A percentile compares a stretch with the other conserved stretches of the same genome.
Evolutionary conservation across 1,284 basidiomycete genomes (phyloP).

Genomic region (Microbotryum lychnidis-dioicae): DNA sequence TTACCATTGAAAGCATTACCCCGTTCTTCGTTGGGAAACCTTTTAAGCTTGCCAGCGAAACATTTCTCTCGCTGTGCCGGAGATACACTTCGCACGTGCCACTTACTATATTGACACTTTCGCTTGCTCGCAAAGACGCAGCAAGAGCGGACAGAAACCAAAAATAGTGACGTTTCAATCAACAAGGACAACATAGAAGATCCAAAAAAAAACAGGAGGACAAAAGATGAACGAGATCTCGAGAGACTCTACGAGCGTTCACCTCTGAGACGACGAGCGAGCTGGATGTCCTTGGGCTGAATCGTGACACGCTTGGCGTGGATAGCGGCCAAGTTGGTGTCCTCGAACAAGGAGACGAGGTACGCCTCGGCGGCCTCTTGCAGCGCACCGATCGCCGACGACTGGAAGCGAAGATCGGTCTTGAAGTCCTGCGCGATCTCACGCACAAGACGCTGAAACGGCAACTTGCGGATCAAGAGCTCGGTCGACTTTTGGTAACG

Average conservation of each 20-base stretch:
- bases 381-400: conserved; percentile 33
- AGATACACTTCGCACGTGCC: no score
- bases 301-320: conserved; percentile 54
- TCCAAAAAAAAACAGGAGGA: conserved; percentile 50
- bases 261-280: conserved; percentile 67
- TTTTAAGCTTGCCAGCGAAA: no score
- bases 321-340: conserved; percentile 49
- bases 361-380: conserved; percentile 57
- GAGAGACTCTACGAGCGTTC: conserved; percentile 55
- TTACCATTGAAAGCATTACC: no score
- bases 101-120: no score
- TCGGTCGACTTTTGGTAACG: conserved; percentile 50
- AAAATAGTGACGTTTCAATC: no score
- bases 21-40: no score
- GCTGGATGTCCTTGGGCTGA: conserved; percentile 54
- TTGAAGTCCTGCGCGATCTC: conserved; percentile 39
- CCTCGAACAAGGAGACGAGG: conserved; percentile 73
- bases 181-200: neutral
- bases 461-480: conserved; percentile 48
- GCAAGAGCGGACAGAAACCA: no score
- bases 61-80: no score
- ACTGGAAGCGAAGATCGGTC: conserved; percentile 36
- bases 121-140: no score
- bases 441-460: conserved; percentile 36
- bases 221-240: neutral